These are phyloP conservation scores for Syzygium aromaticum DNA, from an alignment of 345 rosid species.

Conservation along the genomic window DNA sequence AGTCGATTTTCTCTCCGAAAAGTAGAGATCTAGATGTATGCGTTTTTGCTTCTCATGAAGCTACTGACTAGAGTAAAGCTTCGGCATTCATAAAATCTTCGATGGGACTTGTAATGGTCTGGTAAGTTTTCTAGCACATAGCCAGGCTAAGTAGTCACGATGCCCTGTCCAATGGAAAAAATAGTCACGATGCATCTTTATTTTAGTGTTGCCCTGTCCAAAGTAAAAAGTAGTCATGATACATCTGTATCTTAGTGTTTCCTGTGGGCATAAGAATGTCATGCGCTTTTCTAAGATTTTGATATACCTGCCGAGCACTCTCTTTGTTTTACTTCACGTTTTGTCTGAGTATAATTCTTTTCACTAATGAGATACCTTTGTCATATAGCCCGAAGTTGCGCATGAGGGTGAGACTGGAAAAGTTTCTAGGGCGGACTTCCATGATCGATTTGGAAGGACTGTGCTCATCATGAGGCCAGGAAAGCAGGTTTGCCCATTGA, in stretches of 20 bases:
- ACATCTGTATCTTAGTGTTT: not conserved
- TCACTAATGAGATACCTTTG: not conserved
- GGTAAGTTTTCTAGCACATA: not conserved
- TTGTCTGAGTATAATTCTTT: not conserved
- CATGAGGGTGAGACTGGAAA: conserved; percentile 95
- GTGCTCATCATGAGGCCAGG: conserved; percentile 97
- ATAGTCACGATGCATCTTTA: not conserved
- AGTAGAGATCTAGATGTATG: not conserved
- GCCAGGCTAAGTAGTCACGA: not conserved
- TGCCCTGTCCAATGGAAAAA: not conserved
- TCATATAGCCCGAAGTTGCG: conserved; percentile 61
- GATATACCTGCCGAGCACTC: not conserved
- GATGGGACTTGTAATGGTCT: not conserved
- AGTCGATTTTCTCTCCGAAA: not conserved
- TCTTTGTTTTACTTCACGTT: not conserved
- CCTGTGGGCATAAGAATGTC: not conserved
- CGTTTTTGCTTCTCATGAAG: not conserved
- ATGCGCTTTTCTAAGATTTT: not conserved
- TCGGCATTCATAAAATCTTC: not conserved
- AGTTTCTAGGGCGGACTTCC: conserved; percentile 68
- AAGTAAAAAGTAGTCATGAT: not conserved
- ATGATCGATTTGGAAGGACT: conserved; percentile 60
- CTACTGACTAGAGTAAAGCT: not conserved
- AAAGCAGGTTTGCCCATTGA: conserved; percentile 38
- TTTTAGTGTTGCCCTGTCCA: not conserved